These are phyloP conservation scores for Stenocarpella maydis DNA, from an alignment of 2,329 filamentous ascomycete genomes.

Conservation along the genomic window DNA sequence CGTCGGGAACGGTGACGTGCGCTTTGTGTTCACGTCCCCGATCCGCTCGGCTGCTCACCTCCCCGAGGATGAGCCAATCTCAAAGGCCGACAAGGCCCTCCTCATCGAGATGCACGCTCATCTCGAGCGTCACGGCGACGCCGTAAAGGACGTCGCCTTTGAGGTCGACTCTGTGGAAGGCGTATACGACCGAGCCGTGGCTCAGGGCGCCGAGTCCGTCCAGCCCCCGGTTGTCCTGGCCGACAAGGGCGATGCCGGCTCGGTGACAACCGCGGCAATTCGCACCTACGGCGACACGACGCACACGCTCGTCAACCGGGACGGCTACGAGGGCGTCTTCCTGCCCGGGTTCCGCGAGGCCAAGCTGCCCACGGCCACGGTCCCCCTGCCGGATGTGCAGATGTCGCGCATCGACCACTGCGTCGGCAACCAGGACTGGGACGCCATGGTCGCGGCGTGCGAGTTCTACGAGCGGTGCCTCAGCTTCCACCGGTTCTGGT, in stretches of 20 bases:
- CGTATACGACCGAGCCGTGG: slow-evolving; percentile 78
- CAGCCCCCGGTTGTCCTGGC: slow-evolving; percentile 62
- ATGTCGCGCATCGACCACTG: slow-evolving; percentile 91
- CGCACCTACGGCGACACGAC: slow-evolving; percentile 95
- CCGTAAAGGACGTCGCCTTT: slow-evolving; percentile 94
- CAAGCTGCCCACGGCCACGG: slow-evolving; percentile 47
- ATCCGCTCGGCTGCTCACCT: slow-evolving; percentile 68
- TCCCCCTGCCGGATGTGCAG: slow-evolving; percentile 67
- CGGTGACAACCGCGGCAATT: slow-evolving; percentile 79
- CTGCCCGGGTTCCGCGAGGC: slow-evolving; percentile 80
- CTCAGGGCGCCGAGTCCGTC: slow-evolving; percentile 68
- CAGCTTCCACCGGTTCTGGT: slow-evolving; percentile 97
- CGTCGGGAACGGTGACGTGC: slow-evolving; percentile 76
- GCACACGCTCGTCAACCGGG: slow-evolving; percentile 85
- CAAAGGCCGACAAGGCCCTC: slow-evolving; percentile 68
- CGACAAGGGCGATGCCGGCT: slow-evolving; percentile 69
- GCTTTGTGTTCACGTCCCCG: slow-evolving; percentile 86
- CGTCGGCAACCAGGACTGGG: slow-evolving; percentile 96
- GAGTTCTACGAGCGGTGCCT: slow-evolving; percentile 86
- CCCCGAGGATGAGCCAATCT: slow-evolving; percentile 67
- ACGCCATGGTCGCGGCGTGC: slow-evolving; percentile 77
- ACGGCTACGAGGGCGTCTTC: slow-evolving; percentile 76
- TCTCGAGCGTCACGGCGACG: slow-evolving; percentile 88
- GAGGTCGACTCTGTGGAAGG: slow-evolving; percentile 89
- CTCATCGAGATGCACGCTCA: slow-evolving; percentile 82